Conservation (phyloP, 1,284 basidiomycete genomes). For the Moesziomyces antarcticus region DNA sequence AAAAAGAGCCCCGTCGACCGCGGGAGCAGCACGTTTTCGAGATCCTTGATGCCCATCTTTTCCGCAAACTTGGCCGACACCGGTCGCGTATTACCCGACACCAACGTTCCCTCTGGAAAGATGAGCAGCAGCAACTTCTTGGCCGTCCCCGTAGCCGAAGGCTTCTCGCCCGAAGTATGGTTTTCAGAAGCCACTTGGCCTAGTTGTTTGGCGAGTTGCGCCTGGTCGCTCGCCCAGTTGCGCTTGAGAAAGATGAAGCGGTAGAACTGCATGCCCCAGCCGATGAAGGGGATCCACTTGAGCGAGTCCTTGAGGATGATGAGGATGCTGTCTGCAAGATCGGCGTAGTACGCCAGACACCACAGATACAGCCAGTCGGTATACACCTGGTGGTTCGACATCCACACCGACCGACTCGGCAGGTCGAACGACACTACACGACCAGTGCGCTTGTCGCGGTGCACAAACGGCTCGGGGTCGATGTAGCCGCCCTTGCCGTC, state of each 20-base stretch:
- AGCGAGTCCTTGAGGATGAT: conserved; percentile 59
- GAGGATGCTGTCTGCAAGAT: conserved; percentile 49
- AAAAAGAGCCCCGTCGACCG: conserved; percentile 90
- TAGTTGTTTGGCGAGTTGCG: conserved; percentile 46
- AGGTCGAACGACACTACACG: conserved; percentile 37
- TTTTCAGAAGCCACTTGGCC: conserved; percentile 26
- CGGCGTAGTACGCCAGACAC: conserved; percentile 57
- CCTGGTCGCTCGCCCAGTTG: conserved; percentile 54
- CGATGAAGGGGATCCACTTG: conserved; percentile 60
- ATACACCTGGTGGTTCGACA: conserved; percentile 62
- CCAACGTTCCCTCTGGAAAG: conserved; percentile 63
- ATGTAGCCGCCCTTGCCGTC: conserved; percentile 49
- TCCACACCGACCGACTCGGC: conserved; percentile 49
- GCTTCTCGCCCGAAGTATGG: neutral
- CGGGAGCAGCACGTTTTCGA: conserved; percentile 82
- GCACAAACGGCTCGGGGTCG: conserved; percentile 51
- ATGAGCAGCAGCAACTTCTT: conserved; percentile 58
- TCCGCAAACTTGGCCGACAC: conserved; percentile 57
- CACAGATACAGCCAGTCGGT: conserved; percentile 65
- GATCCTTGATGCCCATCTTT: conserved; percentile 73
- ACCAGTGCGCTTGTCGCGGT: conserved; percentile 37
- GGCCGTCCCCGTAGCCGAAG: conserved; percentile 12
- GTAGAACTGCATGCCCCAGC: conserved; percentile 64
- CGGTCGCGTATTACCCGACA: conserved; percentile 54
- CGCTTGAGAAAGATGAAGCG: conserved; percentile 60